phyloP scores from a whole-genome alignment of 192 early-diverging fungal species.

The Phlyctochytrium planicorne region DNA sequence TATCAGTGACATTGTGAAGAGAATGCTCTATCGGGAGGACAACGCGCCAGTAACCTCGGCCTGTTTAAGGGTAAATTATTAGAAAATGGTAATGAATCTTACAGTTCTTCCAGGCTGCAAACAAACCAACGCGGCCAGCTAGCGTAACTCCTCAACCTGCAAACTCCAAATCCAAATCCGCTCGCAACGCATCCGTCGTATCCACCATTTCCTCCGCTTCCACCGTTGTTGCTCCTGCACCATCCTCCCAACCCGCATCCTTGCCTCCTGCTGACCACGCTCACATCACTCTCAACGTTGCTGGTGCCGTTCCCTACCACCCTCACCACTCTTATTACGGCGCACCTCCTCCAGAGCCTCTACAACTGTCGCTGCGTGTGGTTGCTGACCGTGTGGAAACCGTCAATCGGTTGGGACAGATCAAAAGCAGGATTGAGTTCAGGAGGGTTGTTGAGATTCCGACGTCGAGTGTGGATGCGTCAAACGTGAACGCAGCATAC shows the following conservation, averaged over 20 bases:
- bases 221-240: not conserved
- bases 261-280: conserved; percentile 5
- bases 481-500: not conserved
- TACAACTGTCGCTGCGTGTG: conserved; percentile 3
- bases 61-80: too few relatives aligned
- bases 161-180: conserved; percentile 1
- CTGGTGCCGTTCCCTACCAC: conserved; percentile 3
- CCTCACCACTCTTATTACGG: not conserved
- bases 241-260: not conserved
- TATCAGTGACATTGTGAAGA: conserved; percentile 19
- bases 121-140: too few relatives aligned
- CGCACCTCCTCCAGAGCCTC: not conserved
- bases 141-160: not conserved
- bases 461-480: not conserved
- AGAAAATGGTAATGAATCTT: too few relatives aligned
- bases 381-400: conserved; percentile 11
- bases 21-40: conserved; percentile 15
- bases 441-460: not conserved
- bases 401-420: conserved; percentile 4
- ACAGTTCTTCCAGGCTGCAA: too few relatives aligned
- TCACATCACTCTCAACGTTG: conserved; percentile 20
- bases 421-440: conserved; percentile 13
- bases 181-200: not conserved
- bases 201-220: not conserved
- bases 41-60: too few relatives aligned